Conservation (phyloP, 2,329 filamentous ascomycete species). For the Fusarium virguliforme region DNA sequence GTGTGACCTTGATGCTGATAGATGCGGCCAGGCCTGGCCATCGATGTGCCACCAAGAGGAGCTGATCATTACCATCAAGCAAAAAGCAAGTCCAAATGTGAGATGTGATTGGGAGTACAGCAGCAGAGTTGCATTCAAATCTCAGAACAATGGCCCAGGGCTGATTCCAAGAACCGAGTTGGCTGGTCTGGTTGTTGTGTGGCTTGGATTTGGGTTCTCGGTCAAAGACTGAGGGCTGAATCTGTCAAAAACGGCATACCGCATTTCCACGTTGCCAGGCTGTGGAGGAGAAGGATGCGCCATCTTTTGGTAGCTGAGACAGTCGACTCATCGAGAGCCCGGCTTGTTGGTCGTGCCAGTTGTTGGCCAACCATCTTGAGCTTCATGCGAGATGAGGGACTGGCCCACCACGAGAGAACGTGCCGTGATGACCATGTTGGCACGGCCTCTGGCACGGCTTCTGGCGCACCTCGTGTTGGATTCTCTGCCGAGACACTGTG, state of each 20-base stretch:
- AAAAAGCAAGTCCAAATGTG: constrained; percentile 32
- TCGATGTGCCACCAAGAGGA: constrained; percentile 24
- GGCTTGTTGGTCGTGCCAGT: constrained; percentile 9
- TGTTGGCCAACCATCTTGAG: constrained; percentile 17
- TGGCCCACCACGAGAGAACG: neutral
- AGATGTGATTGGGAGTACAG: constrained; percentile 30
- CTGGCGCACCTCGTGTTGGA: neutral
- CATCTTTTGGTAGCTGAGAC: constrained; percentile 1
- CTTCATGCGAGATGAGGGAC: constrained; percentile 7
- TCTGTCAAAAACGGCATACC: constrained; percentile 35
- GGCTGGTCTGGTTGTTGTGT: constrained; percentile 38
- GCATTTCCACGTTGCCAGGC: constrained; percentile 23
- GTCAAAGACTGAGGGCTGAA: constrained; percentile 24
- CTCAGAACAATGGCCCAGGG: constrained; percentile 30
- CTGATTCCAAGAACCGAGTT: constrained; percentile 28
- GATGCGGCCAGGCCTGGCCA: constrained; percentile 10
- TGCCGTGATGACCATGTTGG: neutral
- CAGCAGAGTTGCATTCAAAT: constrained; percentile 33
- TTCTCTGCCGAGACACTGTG: constrained; percentile 13
- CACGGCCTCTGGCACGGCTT: neutral
- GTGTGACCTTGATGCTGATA: constrained; percentile 13
- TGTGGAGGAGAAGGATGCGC: constrained; percentile 3
- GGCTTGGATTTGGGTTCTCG: constrained; percentile 45
- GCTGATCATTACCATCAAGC: constrained; percentile 23
- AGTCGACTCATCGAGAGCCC: neutral